These are phyloP conservation scores for Russula dissimulans DNA, from an alignment of 768 basidiomycete species.

Conservation along the genomic window DNA sequence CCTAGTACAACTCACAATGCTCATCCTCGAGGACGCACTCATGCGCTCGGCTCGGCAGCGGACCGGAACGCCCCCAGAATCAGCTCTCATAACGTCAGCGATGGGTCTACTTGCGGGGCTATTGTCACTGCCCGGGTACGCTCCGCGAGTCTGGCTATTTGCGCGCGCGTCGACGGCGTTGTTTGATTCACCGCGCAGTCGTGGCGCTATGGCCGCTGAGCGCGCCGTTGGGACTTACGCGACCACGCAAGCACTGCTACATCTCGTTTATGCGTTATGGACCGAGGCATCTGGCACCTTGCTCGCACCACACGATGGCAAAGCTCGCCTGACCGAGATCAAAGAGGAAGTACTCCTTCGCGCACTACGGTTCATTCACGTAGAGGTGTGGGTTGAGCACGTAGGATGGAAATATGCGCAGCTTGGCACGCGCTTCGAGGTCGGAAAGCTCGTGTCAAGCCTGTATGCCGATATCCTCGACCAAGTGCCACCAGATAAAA, in stretches of 20 bases:
- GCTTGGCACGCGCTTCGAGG: conserved; percentile 76
- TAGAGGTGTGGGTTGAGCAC: conserved; percentile 84
- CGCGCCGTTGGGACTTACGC: conserved; percentile 67
- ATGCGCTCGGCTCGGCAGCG: conserved; percentile 38
- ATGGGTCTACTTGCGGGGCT: conserved; percentile 75
- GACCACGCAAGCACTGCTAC: conserved; percentile 71
- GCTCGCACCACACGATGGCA: conserved; percentile 40
- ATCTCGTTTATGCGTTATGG: conserved; percentile 68
- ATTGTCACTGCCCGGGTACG: conserved; percentile 61
- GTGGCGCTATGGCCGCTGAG: conserved; percentile 56
- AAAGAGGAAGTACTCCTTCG: conserved; percentile 81
- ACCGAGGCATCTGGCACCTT: conserved; percentile 57
- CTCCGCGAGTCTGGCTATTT: conserved; percentile 83
- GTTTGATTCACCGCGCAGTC: conserved; percentile 63
- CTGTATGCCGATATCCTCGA: conserved; percentile 62
- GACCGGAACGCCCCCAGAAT: conserved; percentile 34
- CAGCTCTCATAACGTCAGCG: conserved; percentile 66
- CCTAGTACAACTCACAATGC: conserved; percentile 69
- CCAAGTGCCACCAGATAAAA: conserved; percentile 47
- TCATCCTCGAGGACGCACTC: conserved; percentile 72
- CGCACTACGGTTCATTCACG: conserved; percentile 69
- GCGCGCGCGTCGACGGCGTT: conserved; percentile 70
- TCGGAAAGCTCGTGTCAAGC: conserved; percentile 55
- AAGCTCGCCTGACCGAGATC: conserved; percentile 53
- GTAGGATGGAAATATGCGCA: conserved; percentile 79